Percentiles rank a stretch among this genome's conserved stretches.
Evolutionary conservation across 2,329 filamentous ascomycete species (phyloP).

Genomic region (Peltaster fructicola): DNA sequence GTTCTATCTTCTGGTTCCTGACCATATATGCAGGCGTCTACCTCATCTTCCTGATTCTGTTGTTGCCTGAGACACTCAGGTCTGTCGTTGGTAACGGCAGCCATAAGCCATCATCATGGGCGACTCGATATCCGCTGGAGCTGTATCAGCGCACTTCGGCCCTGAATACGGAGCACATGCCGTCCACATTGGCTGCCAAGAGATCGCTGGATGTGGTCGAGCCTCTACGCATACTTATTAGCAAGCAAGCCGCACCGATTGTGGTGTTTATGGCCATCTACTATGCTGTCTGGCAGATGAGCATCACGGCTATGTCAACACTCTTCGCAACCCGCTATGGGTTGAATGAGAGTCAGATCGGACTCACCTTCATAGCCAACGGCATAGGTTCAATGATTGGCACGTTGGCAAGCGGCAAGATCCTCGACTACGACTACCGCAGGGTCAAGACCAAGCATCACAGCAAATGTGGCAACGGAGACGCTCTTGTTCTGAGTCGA

Average conservation of each 20-base stretch:
- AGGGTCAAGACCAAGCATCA: background rate
- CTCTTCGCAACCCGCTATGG: slow-evolving; percentile 29
- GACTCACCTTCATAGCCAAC: slow-evolving; percentile 27
- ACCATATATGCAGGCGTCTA: slow-evolving; percentile 27
- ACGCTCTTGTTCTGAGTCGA: background rate
- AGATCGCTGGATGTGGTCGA: slow-evolving; percentile 28
- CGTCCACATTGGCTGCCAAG: slow-evolving; percentile 6
- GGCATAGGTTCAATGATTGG: slow-evolving; percentile 2
- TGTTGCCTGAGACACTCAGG: slow-evolving; percentile 25
- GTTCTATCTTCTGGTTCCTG: slow-evolving; percentile 37
- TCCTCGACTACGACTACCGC: slow-evolving; percentile 1
- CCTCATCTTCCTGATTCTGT: slow-evolving; percentile 16
- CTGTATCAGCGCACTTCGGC: slow-evolving; percentile 1
- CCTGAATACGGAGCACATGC: background rate
- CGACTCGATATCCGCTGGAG: slow-evolving; percentile 1
- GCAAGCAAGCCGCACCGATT: slow-evolving; percentile 26
- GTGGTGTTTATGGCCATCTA: slow-evolving; percentile 33
- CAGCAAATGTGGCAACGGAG: background rate
- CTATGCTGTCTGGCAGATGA: slow-evolving; percentile 40
- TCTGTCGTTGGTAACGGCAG: slow-evolving; percentile 19
- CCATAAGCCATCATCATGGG: slow-evolving; percentile 1
- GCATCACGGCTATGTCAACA: slow-evolving; percentile 34
- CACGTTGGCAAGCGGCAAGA: slow-evolving; percentile 1
- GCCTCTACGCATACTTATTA: slow-evolving; percentile 30
- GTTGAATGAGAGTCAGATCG: slow-evolving; percentile 29